phyloP scores from a whole-genome alignment of 345 rosid species.

The Populus euphratica region DNA sequence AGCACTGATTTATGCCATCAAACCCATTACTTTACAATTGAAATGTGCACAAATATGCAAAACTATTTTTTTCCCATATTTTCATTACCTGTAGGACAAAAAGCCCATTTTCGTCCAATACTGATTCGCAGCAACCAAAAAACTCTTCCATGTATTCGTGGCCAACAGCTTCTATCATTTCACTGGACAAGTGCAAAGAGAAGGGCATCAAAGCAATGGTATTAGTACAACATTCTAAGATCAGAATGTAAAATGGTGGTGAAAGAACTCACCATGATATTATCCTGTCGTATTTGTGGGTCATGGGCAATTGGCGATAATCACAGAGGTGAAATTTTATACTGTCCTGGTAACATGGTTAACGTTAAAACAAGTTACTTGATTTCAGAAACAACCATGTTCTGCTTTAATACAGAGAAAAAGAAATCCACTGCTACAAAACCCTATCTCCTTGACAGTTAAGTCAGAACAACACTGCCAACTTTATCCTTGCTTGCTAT shows the following conservation, averaged over 20 bases:
- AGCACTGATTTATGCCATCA: background rate
- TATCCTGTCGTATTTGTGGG: constrained; percentile 66
- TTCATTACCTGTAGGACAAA: constrained; percentile 71
- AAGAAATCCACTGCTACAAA: background rate
- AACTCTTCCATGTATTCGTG: constrained; percentile 90
- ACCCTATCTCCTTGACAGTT: background rate
- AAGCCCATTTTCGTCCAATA: constrained; percentile 67
- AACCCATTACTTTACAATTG: background rate
- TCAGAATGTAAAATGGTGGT: background rate
- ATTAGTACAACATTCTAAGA: background rate
- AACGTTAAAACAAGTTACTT: background rate
- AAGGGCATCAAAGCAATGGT: constrained; percentile 1
- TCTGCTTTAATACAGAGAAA: background rate
- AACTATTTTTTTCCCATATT: background rate
- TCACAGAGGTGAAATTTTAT: constrained; percentile 70
- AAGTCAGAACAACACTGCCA: background rate
- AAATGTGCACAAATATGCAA: background rate
- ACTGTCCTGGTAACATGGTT: constrained; percentile 38
- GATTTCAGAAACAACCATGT: background rate
- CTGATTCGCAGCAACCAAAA: constrained; percentile 70
- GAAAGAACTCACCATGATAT: constrained; percentile 62
- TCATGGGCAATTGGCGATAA: constrained; percentile 62
- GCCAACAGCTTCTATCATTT: constrained; percentile 92
- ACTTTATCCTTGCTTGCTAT: background rate
- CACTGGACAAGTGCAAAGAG: constrained; percentile 37